A percentile compares a stretch with the other conserved stretches of the same genome.
These are phyloP conservation scores for Leishmania amazonensis DNA, from an alignment of 208 protist species.

Conservation along the genomic window DNA sequence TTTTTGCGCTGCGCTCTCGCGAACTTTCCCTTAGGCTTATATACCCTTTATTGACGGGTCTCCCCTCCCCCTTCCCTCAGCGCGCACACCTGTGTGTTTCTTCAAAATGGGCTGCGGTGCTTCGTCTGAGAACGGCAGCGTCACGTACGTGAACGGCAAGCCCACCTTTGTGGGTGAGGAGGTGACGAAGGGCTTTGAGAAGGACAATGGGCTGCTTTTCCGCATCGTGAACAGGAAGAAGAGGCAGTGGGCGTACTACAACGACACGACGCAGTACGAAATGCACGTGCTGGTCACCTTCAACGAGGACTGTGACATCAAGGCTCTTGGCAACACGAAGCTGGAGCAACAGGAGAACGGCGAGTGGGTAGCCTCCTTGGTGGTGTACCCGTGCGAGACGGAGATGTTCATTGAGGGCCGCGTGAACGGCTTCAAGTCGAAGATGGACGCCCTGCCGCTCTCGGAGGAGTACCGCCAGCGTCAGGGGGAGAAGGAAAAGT, in stretches of 20 bases:
- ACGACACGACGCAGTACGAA: slow-evolving; percentile 85
- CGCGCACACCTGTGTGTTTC: not conserved
- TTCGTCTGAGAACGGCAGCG: slow-evolving; percentile 40
- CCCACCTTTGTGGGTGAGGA: slow-evolving; percentile 76
- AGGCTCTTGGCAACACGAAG: slow-evolving; percentile 69
- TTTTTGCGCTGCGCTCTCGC: not conserved
- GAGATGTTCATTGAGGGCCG: slow-evolving; percentile 84
- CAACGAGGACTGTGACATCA: slow-evolving; percentile 75
- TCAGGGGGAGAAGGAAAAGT: slow-evolving; percentile 38
- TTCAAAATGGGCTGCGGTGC: slow-evolving; percentile 80
- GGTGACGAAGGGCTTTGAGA: slow-evolving; percentile 71
- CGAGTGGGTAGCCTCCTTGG: slow-evolving; percentile 58
- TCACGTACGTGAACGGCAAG: slow-evolving; percentile 67
- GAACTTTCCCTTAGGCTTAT: not conserved
- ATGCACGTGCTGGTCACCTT: slow-evolving; percentile 84
- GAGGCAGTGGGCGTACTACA: slow-evolving; percentile 89
- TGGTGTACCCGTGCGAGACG: slow-evolving; percentile 77
- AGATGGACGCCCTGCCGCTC: slow-evolving; percentile 76
- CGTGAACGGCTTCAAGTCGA: slow-evolving; percentile 80
- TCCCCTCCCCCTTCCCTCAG: not conserved
- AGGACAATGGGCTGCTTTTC: slow-evolving; percentile 85
- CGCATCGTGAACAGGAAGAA: slow-evolving; percentile 83
- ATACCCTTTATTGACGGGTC: not conserved
- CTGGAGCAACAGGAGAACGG: slow-evolving; percentile 62
- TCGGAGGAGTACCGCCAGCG: slow-evolving; percentile 58